Evolutionary conservation across 768 basidiomycete species (phyloP).

Genomic region (Gautieria morchelliformis): DNA sequence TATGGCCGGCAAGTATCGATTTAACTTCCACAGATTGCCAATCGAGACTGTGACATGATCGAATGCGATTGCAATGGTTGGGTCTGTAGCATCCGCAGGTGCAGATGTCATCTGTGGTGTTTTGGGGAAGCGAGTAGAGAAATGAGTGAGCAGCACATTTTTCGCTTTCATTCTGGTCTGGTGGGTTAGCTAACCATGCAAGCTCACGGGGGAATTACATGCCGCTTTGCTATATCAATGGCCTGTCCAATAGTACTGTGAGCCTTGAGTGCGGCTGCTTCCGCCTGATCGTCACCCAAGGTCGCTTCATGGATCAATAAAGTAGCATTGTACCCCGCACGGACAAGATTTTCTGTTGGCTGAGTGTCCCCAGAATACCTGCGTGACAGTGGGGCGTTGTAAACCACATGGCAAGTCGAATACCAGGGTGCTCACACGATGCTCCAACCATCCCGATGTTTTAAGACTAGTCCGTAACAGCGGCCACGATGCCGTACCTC

Average conservation of each 20-base stretch:
- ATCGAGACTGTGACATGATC: slow-evolving; percentile 68
- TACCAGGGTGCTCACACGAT: slow-evolving; percentile 45
- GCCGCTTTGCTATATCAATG: slow-evolving; percentile 65
- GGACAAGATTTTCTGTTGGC: slow-evolving; percentile 59
- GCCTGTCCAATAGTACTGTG: slow-evolving; percentile 92
- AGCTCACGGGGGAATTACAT: slow-evolving; percentile 17
- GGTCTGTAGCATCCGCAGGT: slow-evolving; percentile 18
- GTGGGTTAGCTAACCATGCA: background rate
- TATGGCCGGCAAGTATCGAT: slow-evolving; percentile 63
- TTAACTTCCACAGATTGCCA: slow-evolving; percentile 80
- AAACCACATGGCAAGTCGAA: background rate
- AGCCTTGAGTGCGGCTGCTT: slow-evolving; percentile 63
- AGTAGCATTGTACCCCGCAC: slow-evolving; percentile 57
- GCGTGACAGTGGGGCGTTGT: background rate
- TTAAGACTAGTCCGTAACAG: slow-evolving; percentile 64
- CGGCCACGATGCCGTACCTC: slow-evolving; percentile 64
- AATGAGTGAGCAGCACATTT: slow-evolving; percentile 87
- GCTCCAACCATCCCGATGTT: slow-evolving; percentile 67
- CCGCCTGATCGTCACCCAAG: slow-evolving; percentile 75
- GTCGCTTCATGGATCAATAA: slow-evolving; percentile 93
- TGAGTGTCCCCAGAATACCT: slow-evolving; percentile 92
- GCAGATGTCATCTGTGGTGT: slow-evolving; percentile 44
- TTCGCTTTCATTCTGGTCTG: slow-evolving; percentile 76
- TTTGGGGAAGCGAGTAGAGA: slow-evolving; percentile 89
- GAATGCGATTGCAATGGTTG: slow-evolving; percentile 66